Evolutionary conservation across 164 flowering plant genomes (phyloP), one percentile per base, ranked within the genome.

Genomic region (Chimonanthus salicifolius): DNA sequence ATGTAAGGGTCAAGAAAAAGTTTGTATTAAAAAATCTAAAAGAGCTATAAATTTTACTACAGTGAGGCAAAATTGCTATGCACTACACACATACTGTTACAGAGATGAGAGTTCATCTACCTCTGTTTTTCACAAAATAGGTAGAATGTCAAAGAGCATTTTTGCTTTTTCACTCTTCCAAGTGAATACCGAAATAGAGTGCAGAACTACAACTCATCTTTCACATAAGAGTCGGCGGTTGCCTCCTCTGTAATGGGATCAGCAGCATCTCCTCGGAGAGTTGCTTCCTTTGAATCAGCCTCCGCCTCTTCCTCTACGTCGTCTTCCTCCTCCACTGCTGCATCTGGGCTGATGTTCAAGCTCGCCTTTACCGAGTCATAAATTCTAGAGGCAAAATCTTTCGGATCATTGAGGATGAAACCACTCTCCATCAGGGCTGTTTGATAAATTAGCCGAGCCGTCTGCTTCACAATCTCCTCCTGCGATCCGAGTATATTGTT

Each of bases 341-440:
- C 94, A 79, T 94, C 94, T 15, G 97, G 91, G 74, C 83, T 89
- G 71, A 94, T 87, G 67, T 88, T 82, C 44, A 94, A 83, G 74
- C 93, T 83, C 20, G 81, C n/a, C 79, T 90, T 94, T 78, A 92
- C 98, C 0, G 96, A 83, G 74, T 75, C 75, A 73, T 94, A 90
- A 71, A 94, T 90, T 2, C 87, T 78, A 16, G 87, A 80, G 9
- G 99, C 97, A 71, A 94, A 92, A 66, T 89, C 94, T 84, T 92
- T 90, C 21, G 98, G 98, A 66, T 92, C 96, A 49, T 16, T 73
- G 6, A 85, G 87, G 51, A 76, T 15, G 77, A 94, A 94, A 7
- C 99, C 99, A 75, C 98, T 92, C 84, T 92, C 98, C 91, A 92
- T 84, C 10, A 94, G 87, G 4, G 97, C 96, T 6, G 98, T 94